A percentile compares a stretch with the other conserved stretches of the same genome.
These are phyloP conservation scores for Phyllosticta capitalensis DNA, from an alignment of 2,329 filamentous ascomycete genomes.

Conservation along the genomic window DNA sequence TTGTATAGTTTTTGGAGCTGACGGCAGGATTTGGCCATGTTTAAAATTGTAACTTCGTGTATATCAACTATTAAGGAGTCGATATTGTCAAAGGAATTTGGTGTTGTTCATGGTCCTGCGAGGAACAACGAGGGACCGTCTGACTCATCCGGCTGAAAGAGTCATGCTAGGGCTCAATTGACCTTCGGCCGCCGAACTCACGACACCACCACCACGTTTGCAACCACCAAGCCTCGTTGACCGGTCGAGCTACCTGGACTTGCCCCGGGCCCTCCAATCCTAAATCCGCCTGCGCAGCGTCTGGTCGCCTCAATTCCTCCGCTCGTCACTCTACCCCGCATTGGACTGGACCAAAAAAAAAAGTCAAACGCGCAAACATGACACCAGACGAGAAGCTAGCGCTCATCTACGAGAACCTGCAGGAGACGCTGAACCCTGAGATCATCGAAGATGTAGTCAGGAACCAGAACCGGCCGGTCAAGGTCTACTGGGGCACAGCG, in stretches of 20 bases:
- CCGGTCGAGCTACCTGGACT: background rate
- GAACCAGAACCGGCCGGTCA: conserved; percentile 58
- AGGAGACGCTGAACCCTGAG: conserved; percentile 74
- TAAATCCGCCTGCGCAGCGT: background rate
- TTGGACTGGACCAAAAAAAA: background rate
- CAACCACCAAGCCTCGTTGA: background rate
- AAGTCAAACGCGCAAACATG: background rate
- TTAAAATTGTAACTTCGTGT: background rate
- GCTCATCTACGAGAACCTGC: conserved; percentile 71
- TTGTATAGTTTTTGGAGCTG: background rate
- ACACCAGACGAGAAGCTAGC: conserved; percentile 51
- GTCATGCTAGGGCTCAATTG: background rate
- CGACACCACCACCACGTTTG: background rate
- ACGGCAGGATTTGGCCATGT: background rate
- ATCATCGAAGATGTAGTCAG: conserved; percentile 66
- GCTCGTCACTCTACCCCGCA: background rate
- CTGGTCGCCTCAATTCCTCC: background rate
- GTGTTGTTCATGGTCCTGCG: background rate
- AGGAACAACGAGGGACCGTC: background rate
- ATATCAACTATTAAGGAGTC: background rate
- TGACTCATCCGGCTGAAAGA: background rate
- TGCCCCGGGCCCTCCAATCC: background rate
- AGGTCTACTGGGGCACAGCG: conserved; percentile 82
- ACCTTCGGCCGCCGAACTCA: background rate
- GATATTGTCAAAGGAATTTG: background rate